Evolutionary conservation across 768 basidiomycete genomes (phyloP).

Genomic region (Leucocoprinus leucothites): DNA sequence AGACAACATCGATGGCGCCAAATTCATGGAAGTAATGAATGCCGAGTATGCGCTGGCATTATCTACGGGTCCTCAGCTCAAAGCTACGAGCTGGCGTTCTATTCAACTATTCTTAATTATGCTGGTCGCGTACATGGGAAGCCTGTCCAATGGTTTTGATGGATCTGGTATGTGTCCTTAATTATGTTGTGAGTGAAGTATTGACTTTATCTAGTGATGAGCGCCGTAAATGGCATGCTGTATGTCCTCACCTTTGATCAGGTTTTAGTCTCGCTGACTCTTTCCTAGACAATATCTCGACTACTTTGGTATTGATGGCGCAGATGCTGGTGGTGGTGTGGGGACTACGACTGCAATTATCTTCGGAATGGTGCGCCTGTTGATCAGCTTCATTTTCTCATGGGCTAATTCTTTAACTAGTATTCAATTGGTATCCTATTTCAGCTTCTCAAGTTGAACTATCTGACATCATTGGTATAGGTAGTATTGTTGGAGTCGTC

Average conservation of each 20-base stretch:
- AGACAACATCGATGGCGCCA: conserved; percentile 13
- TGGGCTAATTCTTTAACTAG: conserved; percentile 18
- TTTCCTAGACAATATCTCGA: conserved; percentile 33
- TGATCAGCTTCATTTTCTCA: background rate
- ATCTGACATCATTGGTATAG: background rate
- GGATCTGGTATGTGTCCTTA: conserved; percentile 32
- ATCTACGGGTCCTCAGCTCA: conserved; percentile 39
- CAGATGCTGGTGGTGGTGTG: conserved; percentile 39
- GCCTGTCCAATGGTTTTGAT: conserved; percentile 45
- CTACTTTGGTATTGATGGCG: conserved; percentile 37
- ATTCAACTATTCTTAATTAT: conserved; percentile 40
- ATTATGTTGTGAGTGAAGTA: too few species aligned
- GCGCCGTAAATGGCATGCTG: conserved; percentile 46
- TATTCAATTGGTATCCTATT: conserved; percentile 37
- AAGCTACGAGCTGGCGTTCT: conserved; percentile 33
- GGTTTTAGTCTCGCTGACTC: background rate
- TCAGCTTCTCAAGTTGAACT: too few species aligned
- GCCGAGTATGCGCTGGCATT: conserved; percentile 43
- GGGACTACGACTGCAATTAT: conserved; percentile 42
- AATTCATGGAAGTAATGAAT: conserved; percentile 31
- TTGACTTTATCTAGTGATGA: conserved; percentile 33
- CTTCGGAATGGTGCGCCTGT: conserved; percentile 38
- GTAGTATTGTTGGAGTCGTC: conserved; percentile 31
- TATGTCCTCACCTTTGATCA: conserved; percentile 18
- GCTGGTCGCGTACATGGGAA: conserved; percentile 42